These are phyloP conservation scores for Boletus smithii DNA, from an alignment of 1,284 basidiomycete species.

Conservation along the genomic window DNA sequence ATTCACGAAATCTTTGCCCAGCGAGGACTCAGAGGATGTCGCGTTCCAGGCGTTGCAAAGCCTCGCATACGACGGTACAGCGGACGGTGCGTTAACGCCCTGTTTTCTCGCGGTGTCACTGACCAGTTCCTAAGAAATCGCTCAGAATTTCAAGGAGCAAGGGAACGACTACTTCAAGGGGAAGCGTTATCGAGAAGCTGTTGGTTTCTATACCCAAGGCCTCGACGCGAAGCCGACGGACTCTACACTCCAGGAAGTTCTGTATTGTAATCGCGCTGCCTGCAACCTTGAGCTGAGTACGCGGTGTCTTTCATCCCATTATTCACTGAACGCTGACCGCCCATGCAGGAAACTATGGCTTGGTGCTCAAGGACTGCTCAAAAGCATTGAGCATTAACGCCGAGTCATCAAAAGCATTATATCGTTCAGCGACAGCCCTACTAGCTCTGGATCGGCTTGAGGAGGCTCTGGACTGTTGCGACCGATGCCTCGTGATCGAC, in stretches of 20 bases:
- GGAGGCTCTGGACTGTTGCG: constrained; percentile 80
- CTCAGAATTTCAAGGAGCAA: constrained; percentile 90
- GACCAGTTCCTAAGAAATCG: constrained; percentile 61
- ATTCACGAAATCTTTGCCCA: constrained; percentile 90
- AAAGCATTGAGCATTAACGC: constrained; percentile 63
- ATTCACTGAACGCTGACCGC: constrained; percentile 1
- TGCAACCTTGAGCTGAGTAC: constrained; percentile 86
- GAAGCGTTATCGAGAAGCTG: constrained; percentile 83
- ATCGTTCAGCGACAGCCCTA: constrained; percentile 77
- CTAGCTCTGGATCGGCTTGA: constrained; percentile 67
- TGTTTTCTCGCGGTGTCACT: constrained; percentile 1
- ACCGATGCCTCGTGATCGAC: constrained; percentile 62
- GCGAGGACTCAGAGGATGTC: constrained; percentile 58
- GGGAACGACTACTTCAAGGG: constrained; percentile 93
- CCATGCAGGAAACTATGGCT: constrained; percentile 77
- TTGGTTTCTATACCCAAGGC: constrained; percentile 88
- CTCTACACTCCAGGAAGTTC: constrained; percentile 55
- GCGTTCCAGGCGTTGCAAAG: constrained; percentile 83
- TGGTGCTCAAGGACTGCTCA: constrained; percentile 81
- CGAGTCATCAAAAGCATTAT: constrained; percentile 76
- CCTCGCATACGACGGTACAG: constrained; percentile 85
- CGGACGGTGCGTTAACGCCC: constrained; percentile 73
- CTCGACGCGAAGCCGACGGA: constrained; percentile 80
- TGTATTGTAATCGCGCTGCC: constrained; percentile 89
- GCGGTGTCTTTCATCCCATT: constrained; percentile 10